Base-by-base conservation (phyloP, 176 grass and related monocot species). In the Carex scoparia region DNA sequence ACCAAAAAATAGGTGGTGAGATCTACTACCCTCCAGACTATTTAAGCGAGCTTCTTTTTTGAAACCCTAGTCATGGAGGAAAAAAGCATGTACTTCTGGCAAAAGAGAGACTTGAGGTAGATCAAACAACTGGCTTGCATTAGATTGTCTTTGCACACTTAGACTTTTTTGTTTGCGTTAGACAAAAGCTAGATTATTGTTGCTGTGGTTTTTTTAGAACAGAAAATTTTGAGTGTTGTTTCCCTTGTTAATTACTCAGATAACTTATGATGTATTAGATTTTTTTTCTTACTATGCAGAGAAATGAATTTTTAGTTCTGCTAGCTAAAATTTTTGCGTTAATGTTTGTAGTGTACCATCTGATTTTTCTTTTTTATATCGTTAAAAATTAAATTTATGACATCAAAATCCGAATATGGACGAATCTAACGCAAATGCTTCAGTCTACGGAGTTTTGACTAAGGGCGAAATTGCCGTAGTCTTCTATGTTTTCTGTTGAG, bases 1-100 rank as follows among this genome's bases (percentile, higher is more conserved):
- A 63, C 96, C 85, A 0, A 99, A 99, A 61, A 99, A 99, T 83
- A 92, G 97, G 83, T 95, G 93, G 81, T 99, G 85, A 99, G 81
- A 61, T 69, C 23, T 75, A 44, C 60, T 53, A 51, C 74, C 7
- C 8, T 79, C 74, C 8, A 0, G 2, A 33, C 13, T 18, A 14
- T 79, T 35, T 56, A 58, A 35, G 16, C 5, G 37, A 83, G 64
- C 8, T 57, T 79, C 74, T 31, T 54, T 57, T 78, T 79, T 13
- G 3, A 57, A 65, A 51, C 1, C 40, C 23, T 48, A 68, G 46
- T 53, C 56, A 32, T 2, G 18, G 32, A 15, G 42, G 27, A 10
- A 33, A 32, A 83, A 51, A 69, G 57, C 11, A 83, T 53, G 27
- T 61, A 46, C 37, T 83, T 83, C 40, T 83, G 69, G 81, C 63